phyloP scores from a whole-genome alignment of 768 basidiomycete species.

The Tulasnella sp. region DNA sequence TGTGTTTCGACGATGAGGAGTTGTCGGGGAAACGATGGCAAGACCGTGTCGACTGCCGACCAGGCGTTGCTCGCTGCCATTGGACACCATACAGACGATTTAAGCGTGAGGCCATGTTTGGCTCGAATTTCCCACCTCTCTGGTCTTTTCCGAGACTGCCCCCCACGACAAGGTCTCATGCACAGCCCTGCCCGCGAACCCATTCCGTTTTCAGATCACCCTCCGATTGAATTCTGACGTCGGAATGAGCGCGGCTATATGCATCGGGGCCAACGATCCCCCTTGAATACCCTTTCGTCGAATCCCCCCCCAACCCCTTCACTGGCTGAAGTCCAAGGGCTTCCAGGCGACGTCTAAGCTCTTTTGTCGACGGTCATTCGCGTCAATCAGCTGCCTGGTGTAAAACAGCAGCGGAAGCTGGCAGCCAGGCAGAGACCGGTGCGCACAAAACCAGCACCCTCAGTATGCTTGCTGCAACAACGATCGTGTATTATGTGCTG shows the following conservation, averaged over 20 bases:
- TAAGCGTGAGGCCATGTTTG: background rate
- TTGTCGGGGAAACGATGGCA: constrained; percentile 8
- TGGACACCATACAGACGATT: background rate
- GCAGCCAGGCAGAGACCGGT: background rate
- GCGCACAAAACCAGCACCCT: background rate
- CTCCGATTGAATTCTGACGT: background rate
- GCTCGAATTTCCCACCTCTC: background rate
- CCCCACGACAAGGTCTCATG: background rate
- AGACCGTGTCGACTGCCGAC: background rate
- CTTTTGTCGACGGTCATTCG: background rate
- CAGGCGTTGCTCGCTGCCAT: background rate
- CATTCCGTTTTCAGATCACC: background rate
- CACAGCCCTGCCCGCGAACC: background rate
- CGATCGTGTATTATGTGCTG: constrained; percentile 26
- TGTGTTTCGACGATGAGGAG: too few species aligned
- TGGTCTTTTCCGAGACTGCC: background rate
- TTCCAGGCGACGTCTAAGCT: background rate
- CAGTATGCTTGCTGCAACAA: constrained; percentile 16
- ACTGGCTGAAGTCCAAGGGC: background rate
- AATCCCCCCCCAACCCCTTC: background rate
- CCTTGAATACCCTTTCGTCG: background rate
- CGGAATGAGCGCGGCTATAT: background rate
- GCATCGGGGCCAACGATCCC: background rate
- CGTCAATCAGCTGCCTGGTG: background rate
- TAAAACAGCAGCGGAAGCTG: background rate